Evolutionary conservation across 2,329 filamentous ascomycete species (phyloP).

Genomic region (Pestalotiopsis sp.): DNA sequence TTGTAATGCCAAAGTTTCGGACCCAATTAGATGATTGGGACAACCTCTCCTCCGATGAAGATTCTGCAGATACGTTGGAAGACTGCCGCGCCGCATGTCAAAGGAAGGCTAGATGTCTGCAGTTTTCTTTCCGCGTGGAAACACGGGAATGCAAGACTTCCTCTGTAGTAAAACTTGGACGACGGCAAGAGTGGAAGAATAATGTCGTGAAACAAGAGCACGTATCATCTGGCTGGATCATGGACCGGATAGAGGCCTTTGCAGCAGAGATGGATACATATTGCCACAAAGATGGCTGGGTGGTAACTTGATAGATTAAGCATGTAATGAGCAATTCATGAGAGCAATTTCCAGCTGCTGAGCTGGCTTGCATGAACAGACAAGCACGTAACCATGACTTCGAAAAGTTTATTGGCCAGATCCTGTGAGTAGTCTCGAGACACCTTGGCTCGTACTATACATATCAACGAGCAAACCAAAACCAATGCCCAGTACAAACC

Average conservation of each 20-base stretch:
- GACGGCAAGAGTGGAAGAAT: neutral
- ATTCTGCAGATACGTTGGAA: constrained; percentile 22
- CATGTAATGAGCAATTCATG: constrained; percentile 12
- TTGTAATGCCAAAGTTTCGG: constrained; percentile 25
- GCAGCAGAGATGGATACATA: constrained; percentile 6
- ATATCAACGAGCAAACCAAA: neutral
- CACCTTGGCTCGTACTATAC: neutral
- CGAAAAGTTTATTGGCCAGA: neutral
- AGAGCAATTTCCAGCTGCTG: neutral
- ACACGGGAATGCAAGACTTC: constrained; percentile 9
- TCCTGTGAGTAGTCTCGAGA: neutral
- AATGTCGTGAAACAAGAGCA: neutral
- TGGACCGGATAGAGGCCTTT: neutral
- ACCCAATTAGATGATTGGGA: constrained; percentile 30
- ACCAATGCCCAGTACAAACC: neutral
- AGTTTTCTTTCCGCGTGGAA: neutral
- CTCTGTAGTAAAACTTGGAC: neutral
- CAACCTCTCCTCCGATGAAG: constrained; percentile 29
- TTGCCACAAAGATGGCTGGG: neutral
- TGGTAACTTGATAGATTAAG: constrained; percentile 7
- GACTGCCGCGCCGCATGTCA: constrained; percentile 28
- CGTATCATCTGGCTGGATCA: constrained; percentile 2
- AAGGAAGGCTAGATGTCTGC: neutral
- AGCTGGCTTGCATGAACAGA: no score
- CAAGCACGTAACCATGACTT: no score